Conservation (phyloP, 2,329 filamentous ascomycete genomes). For the Alternaria metachromatica region DNA sequence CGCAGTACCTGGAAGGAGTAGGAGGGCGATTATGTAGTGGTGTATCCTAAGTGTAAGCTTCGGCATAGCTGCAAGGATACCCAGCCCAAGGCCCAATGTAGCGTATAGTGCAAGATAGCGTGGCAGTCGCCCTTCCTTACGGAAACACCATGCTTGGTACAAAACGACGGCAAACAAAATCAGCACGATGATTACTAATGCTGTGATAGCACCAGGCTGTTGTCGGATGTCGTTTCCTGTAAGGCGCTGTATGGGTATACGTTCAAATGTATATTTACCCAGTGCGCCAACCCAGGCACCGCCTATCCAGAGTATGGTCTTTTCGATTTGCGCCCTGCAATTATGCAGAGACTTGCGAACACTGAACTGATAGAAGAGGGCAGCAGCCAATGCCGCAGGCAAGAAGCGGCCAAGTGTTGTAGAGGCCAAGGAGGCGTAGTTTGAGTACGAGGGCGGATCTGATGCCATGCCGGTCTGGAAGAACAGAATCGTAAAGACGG, state of each 20-base stretch:
- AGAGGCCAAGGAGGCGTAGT: conserved; percentile 42
- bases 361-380: conserved; percentile 39
- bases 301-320: conserved; percentile 47
- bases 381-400: conserved; percentile 40
- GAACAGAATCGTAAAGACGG: conserved; percentile 41
- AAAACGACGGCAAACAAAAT: conserved; percentile 34
- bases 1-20: conserved; percentile 86
- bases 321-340: conserved; percentile 45
- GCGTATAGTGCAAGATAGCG: conserved; percentile 79
- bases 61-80: conserved; percentile 78
- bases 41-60: conserved; percentile 83
- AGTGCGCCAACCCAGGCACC: conserved; percentile 46
- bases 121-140: conserved; percentile 60
- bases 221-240: conserved; percentile 46
- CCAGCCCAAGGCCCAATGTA: conserved; percentile 75
- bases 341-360: conserved; percentile 34
- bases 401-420: conserved; percentile 41
- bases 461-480: conserved; percentile 48
- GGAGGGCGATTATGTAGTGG: conserved; percentile 90
- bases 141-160: conserved; percentile 44
- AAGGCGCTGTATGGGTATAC: conserved; percentile 45
- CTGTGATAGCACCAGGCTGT: conserved; percentile 47
- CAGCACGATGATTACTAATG: conserved; percentile 42
- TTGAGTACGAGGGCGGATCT: conserved; percentile 40
- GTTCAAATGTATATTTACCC: conserved; percentile 42